Evolutionary conservation across 495 filamentous ascomycete genomes (phyloP).

Genomic region (Talaromyces wortmannii): DNA sequence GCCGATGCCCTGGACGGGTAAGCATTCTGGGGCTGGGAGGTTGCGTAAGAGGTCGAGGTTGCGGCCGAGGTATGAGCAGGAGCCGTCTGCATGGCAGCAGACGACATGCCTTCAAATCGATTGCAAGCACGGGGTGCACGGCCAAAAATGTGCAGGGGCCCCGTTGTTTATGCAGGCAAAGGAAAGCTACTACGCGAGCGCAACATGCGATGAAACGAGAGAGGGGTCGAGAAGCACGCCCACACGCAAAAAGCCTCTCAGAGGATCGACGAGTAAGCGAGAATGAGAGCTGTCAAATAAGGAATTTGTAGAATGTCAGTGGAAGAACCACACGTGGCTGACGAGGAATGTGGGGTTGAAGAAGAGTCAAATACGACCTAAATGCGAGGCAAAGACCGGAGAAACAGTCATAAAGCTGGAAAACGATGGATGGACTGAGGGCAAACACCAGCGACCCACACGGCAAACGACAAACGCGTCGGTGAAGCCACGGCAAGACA

Average conservation of each 20-base stretch:
- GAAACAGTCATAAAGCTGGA: neutral
- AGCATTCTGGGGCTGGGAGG: slow-evolving; percentile 1
- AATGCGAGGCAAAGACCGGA: neutral
- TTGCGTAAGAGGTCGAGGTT: neutral
- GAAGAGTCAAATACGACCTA: neutral
- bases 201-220: slow-evolving; percentile 1
- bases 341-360: slow-evolving; percentile 5
- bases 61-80: slow-evolving; percentile 5
- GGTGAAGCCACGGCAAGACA: neutral
- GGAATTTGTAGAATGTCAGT: slow-evolving; percentile 2
- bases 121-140: slow-evolving; percentile 6
- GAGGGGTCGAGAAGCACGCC: slow-evolving; percentile 11
- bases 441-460: neutral
- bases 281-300: neutral
- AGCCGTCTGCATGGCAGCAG: slow-evolving; percentile 8
- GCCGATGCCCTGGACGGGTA: neutral
- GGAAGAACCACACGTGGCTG: slow-evolving; percentile 3
- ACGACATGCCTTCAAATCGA: slow-evolving; percentile 15
- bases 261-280: neutral
- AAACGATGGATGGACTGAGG: neutral
- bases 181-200: neutral
- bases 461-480: neutral
- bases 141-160: slow-evolving; percentile 4
- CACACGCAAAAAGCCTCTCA: slow-evolving; percentile 4
- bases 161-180: slow-evolving; percentile 7